Base-by-base conservation (phyloP, 352 stramenopile species). In the Phytophthora sansomeana region DNA sequence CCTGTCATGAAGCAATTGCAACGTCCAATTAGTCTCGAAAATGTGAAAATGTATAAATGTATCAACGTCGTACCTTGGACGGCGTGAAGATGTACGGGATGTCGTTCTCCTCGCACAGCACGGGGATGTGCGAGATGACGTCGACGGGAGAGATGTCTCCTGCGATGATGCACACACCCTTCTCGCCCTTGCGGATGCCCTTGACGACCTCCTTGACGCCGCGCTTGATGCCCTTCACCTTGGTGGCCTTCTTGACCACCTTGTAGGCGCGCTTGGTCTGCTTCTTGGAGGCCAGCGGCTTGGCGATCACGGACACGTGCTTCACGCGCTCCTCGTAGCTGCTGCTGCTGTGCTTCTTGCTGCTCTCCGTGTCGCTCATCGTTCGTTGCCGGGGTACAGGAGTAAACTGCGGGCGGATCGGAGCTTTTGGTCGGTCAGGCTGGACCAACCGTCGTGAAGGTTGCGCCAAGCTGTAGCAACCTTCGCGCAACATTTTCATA, bases 201-300 rank as follows among this genome's bases (percentile, higher is more conserved):
- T 99, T 99, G 64, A 99, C 96, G 13, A 99, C 97, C 84, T 99
- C 98, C 80, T 99, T 99, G 30, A 99, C 98, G 44, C 98, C 98
- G 62, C 98, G 89, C 68, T 98, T 97, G 56, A 99, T 97, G 66
- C 88, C 90, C 85, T 99, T 99, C 58, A 93, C 89, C 69, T 97
- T 94, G 58, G 94, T 93, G 44, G 97, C 97, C 74, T 98, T 98
- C 78, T 98, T 98, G 16, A 98, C 87, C 14, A 98, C 76, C 71
- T 98, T 98, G 75, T 98, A 97, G 39, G 85, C 80, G 56, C 92
- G 93, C 85, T 97, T 97, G 48, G 90, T 95, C 67, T 97, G 84
- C 79, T 99, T 99, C 84, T 99, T 99, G 56, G 85, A 92, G 36
- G 98, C 98, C 52, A 99, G 82, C 28, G 98, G 98, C 72, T 98